Evolutionary conservation across 495 filamentous ascomycete species (phyloP), one percentile per base, ranked within the genome.

Genomic region (Penicillium malachiteum): DNA sequence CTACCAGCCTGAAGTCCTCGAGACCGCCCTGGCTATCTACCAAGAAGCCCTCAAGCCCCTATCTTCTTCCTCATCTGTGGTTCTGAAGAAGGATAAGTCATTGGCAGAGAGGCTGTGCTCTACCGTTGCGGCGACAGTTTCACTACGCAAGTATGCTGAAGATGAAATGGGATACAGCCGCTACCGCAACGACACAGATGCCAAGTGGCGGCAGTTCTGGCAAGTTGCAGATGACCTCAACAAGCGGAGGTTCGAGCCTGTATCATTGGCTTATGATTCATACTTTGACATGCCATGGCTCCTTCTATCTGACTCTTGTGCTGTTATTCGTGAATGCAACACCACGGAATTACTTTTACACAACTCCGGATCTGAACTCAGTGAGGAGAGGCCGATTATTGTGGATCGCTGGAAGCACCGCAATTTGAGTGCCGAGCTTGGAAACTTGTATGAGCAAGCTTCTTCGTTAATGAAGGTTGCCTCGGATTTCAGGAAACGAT

Each of bases 171-270:
- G 94, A 56, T 89, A 88, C 55, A 78, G 84, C 12, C 81, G 85
- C 40, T 92, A 88, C 67, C 80, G 85, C 40, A 70, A 72, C 31
- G 84, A 87, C 32, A 86, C 86, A 39, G 85, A 92, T 65, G 76
- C 85, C 8, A 92, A 97, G 64, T 98, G 94, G 95, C 84, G 87
- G 40, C 81, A 90, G 42, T 95, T 94, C 71, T 94, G 89, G 74
- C 86, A 92, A 39, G 79, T 97, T 18, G 79, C 92, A 46, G 76
- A 84, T 11, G 92, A 97, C 64, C 80, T 99, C 18, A 88, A 99
- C 63, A 91, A 87, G 56, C 85, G 89, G 55, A 81, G 92, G 63
- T 85, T 87, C 6, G 91, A 96, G 63, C 83, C 87, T 3, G 66
- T 96, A 38, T 84, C 89, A 3, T 72, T 97, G 33, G 82, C 84